A percentile compares a stretch with the other conserved stretches of the same genome.
Conservation (phyloP, 2,329 filamentous ascomycete genomes). For the Aspergillus felis region DNA sequence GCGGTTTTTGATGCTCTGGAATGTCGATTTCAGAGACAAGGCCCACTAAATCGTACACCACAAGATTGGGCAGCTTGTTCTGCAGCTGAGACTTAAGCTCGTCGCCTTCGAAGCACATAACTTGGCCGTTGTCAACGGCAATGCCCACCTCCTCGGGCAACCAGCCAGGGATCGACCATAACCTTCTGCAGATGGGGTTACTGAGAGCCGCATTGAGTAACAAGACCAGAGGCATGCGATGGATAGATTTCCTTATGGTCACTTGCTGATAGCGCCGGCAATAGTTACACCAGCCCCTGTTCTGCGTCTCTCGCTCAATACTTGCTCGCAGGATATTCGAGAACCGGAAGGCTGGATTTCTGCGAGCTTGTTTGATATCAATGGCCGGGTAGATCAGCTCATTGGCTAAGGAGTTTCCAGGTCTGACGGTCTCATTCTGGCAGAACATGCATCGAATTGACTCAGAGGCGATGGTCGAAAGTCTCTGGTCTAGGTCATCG, state of each 20-base stretch:
- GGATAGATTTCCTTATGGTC: constrained; percentile 77
- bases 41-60: constrained; percentile 87
- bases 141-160: constrained; percentile 91
- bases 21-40: constrained; percentile 87
- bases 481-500: constrained; percentile 66
- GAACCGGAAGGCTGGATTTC: constrained; percentile 59
- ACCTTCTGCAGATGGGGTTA: constrained; percentile 61
- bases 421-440: constrained; percentile 75
- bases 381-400: constrained; percentile 74
- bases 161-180: constrained; percentile 90
- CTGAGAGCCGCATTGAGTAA: constrained; percentile 80
- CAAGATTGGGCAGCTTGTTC: constrained; percentile 73
- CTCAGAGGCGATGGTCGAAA: constrained; percentile 42
- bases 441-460: constrained; percentile 81
- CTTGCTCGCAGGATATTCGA: constrained; percentile 90
- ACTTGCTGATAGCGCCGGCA: constrained; percentile 90
- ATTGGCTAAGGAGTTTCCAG: constrained; percentile 75
- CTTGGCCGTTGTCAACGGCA: constrained; percentile 83
- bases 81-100: constrained; percentile 78
- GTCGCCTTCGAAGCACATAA: constrained; percentile 91
- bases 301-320: constrained; percentile 82
- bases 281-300: constrained; percentile 86
- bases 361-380: constrained; percentile 49
- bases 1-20: constrained; percentile 78
- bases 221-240: constrained; percentile 76